Conservation (phyloP, 192 early-diverging fungal genomes). For the Phlyctochytrium arcticum region DNA sequence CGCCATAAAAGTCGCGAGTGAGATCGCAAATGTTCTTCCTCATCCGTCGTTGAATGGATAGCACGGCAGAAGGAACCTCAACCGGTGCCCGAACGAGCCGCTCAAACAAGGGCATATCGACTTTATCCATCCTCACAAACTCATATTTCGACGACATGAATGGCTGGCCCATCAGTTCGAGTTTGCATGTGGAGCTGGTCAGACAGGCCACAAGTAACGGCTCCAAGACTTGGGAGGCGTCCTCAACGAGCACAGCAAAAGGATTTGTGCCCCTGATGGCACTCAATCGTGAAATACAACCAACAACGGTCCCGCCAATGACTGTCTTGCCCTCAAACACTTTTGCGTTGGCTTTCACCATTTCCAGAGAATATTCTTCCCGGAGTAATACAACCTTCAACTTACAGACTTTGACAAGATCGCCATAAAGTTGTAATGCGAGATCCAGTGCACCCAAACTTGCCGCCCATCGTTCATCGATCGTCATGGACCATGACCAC, state of each 20-base stretch:
- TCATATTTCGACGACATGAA: slow-evolving; percentile 35
- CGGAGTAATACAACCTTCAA: too few species aligned
- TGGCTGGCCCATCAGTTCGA: slow-evolving; percentile 36
- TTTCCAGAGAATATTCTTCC: slow-evolving; percentile 22
- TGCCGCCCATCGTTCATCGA: slow-evolving; percentile 30
- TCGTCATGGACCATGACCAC: slow-evolving; percentile 29
- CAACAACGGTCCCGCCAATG: slow-evolving; percentile 41
- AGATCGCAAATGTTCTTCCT: slow-evolving; percentile 30
- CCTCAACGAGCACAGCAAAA: slow-evolving; percentile 38
- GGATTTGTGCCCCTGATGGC: slow-evolving; percentile 35
- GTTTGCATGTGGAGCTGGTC: slow-evolving; percentile 16
- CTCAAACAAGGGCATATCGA: slow-evolving; percentile 35
- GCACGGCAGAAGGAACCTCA: slow-evolving; percentile 23
- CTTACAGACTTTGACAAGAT: background rate
- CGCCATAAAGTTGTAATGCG: too few species aligned
- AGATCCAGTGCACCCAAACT: slow-evolving; percentile 1
- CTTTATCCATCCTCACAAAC: slow-evolving; percentile 35
- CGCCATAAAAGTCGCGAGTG: slow-evolving; percentile 33
- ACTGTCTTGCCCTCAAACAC: slow-evolving; percentile 38
- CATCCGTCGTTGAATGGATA: slow-evolving; percentile 35
- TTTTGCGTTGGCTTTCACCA: slow-evolving; percentile 28
- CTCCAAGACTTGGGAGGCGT: slow-evolving; percentile 37
- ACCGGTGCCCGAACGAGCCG: slow-evolving; percentile 26
- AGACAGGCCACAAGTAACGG: slow-evolving; percentile 34
- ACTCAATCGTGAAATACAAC: slow-evolving; percentile 35